Percentiles rank a stretch among this genome's conserved stretches.
Conservation (phyloP, 2,329 filamentous ascomycete genomes). For the Leptosphaerulina australis region DNA sequence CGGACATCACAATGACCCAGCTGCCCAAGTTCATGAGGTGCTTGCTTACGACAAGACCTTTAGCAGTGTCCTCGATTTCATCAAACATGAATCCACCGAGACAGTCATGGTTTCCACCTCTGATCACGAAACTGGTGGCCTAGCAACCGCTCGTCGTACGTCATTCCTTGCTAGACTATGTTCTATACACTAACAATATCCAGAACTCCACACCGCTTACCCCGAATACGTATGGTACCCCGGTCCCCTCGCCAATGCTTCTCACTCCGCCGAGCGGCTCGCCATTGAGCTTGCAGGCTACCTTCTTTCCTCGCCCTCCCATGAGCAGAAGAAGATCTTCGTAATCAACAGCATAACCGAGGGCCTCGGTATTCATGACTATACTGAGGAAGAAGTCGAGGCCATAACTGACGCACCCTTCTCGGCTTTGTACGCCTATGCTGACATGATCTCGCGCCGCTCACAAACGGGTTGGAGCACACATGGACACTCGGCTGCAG, state of each 20-base stretch:
- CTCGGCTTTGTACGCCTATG: conserved; percentile 67
- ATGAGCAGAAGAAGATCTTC: conserved; percentile 57
- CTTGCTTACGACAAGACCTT: conserved; percentile 94
- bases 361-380: conserved; percentile 78
- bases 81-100: conserved; percentile 73
- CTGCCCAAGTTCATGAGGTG: conserved; percentile 74
- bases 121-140: conserved; percentile 94
- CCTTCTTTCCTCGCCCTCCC: conserved; percentile 53
- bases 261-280: conserved; percentile 74
- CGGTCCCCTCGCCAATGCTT: conserved; percentile 77
- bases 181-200: conserved; percentile 16
- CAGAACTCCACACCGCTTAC: conserved; percentile 65
- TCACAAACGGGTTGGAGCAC: conserved; percentile 93
- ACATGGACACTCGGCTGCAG: conserved; percentile 85
- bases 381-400: conserved; percentile 72
- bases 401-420: conserved; percentile 65
- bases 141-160: conserved; percentile 78
- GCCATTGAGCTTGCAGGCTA: conserved; percentile 66
- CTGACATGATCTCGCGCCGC: conserved; percentile 84
- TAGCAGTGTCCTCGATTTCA: conserved; percentile 80
- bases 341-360: conserved; percentile 71
- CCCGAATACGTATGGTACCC: conserved; percentile 83
- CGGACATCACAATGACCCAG: conserved; percentile 66
- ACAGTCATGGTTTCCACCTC: conserved; percentile 87
- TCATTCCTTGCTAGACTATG: conserved; percentile 10